Conservation (phyloP, 1,284 basidiomycete species). For the Pisolithus thermaeus region DNA sequence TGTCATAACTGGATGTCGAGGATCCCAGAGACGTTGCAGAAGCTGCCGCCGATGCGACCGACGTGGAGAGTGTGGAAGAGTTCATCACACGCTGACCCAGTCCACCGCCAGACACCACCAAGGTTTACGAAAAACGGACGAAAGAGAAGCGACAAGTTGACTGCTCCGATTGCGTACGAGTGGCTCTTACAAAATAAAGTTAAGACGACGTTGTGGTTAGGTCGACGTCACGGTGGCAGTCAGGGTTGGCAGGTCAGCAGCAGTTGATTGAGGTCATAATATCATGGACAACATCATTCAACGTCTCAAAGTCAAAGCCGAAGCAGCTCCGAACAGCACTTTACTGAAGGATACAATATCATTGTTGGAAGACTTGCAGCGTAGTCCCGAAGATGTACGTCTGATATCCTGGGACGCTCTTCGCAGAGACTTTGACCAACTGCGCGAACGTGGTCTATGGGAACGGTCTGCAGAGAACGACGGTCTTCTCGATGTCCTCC, state of each 20-base stretch:
- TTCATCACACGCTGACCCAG: conserved; percentile 2
- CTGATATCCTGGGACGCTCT: conserved; percentile 24
- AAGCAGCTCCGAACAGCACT: conserved; percentile 5
- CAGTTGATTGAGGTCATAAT: neutral
- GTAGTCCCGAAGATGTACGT: conserved; percentile 13
- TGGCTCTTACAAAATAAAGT: too few species aligned
- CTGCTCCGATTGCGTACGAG: too few species aligned
- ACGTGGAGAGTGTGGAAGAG: conserved; percentile 5
- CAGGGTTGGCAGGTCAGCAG: too few species aligned
- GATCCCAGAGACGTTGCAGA: conserved; percentile 8
- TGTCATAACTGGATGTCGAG: conserved; percentile 18
- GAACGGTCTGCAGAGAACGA: conserved; percentile 26
- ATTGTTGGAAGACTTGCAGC: conserved; percentile 17
- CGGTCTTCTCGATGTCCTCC: conserved; percentile 27
- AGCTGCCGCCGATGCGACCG: conserved; percentile 10
- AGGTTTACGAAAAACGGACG: neutral
- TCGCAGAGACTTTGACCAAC: conserved; percentile 18
- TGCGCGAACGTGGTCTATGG: conserved; percentile 31
- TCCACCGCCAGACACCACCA: too few species aligned
- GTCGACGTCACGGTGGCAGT: too few species aligned
- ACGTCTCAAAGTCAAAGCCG: conserved; percentile 15
- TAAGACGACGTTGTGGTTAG: too few species aligned
- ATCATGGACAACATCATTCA: conserved; percentile 24
- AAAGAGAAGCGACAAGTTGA: neutral
- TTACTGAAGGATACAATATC: conserved; percentile 21